Base-by-base conservation (phyloP, 768 basidiomycete species). In the Paxillus involutus region DNA sequence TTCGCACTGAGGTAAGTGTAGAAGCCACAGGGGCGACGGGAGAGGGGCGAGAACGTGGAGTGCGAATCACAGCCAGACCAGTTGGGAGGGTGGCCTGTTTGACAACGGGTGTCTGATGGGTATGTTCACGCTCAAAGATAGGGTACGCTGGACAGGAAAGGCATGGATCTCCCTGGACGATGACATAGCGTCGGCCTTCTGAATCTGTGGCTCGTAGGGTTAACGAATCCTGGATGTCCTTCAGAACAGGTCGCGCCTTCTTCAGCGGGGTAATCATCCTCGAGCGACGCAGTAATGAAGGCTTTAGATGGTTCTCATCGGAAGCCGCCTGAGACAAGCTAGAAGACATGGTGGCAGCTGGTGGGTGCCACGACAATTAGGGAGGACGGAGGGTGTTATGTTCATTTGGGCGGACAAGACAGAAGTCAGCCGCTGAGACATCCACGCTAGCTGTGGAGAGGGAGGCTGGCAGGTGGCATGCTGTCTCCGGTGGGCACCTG, bases 401-500 rank as follows among this genome's bases (percentile, higher is more conserved):
- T 45, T 9, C 51, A 53, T 51, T 44, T 13, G 33, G 53, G 47
- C 29, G 42, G 49, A 45, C 4, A 19, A 21, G 11, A 30, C 21
- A 30, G 48, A 47, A 50, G 64, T 61, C 64, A 66, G 64, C 63
- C 63, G 33, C 48, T 7, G 4, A 26, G 16, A n/a, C 4, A 6
- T 16, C 26, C 47, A n/a, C 3, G 21, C 24, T 8, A 8, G 43
- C 16, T 14, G 21, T 26, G 21, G 14, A 17, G 4, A 44, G 21
- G 43, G 42, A 43, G 42, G 42, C 42, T 43, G 42, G 13, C 42
- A 43, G 12, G 9, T 43, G 42, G 42, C 14, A 43, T 43, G 16
- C 17, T 26, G 42, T 7, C 17, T 21, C 16, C 24, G 21, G 19
- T 39, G 5, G 8, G n/a, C 12, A 39, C 11, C 3, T n/a, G 14